Base-by-base conservation (phyloP, 2,329 filamentous ascomycete species). In the Aureobasidium mangrovei region DNA sequence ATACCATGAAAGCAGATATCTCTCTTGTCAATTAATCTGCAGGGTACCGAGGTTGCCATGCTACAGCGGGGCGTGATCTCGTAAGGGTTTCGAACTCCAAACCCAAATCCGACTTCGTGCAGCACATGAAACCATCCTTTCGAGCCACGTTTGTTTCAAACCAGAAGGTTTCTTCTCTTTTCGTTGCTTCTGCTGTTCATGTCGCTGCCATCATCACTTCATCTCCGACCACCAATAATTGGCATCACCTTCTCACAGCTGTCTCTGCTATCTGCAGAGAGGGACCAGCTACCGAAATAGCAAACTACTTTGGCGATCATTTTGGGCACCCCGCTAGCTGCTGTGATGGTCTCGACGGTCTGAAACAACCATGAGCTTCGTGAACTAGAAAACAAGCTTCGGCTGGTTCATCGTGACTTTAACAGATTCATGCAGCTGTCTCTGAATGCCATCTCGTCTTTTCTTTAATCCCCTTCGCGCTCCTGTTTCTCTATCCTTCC, bases 291-390 rank as follows among this genome's bases (percentile, higher is more conserved):
- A 39, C 35, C 4, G 26, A 31, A 29, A 31, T 48, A 26, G 46
- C 46, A n/a, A 49, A 28, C 46, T 49, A 26, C 46, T 40, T 24
- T 12, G 35, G n/a, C 46, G 46, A 49, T 49, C 46, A 12, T 49
- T 36, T 40, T 39, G 27, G n/a, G 18, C 27, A 24, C 35, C 35
- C 46, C 46, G 40, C 46, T 40, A 39, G 27, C 26, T 10, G 7
- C 38, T 29, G 46, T 10, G 7, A 48, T 29, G 46, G 44, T 33
- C 38, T 47, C 33, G 31, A 47, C 45, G 4, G 35, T 33, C 36
- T 49, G 46, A 49, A 49, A 49, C 46, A 26, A 36, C 46, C 46
- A 40, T 49, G 46, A 49, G 27, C 46, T 49, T 49, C 35, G 35
- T 49, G 46, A 36, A 40, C 24, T 18, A n/a, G 18, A 6, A 24